A percentile compares a stretch with the other conserved stretches of the same genome.
phyloP scores from a whole-genome alignment of 106 monocot genomes.

The Acanthochlamys bracteata region DNA sequence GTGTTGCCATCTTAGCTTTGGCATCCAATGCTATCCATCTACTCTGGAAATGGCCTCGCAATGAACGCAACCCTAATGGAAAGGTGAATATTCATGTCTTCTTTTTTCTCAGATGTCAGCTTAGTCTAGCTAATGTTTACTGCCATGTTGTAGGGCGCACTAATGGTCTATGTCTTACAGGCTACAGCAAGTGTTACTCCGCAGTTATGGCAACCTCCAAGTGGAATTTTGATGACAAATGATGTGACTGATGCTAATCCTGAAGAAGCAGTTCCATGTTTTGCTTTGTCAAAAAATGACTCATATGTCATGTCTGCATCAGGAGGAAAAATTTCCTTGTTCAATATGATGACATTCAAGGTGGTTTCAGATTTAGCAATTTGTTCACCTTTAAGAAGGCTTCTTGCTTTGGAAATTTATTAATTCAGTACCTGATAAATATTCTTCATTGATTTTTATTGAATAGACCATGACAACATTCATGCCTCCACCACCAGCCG shows the following conservation, averaged over 20 bases:
- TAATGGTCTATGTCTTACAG: slow-evolving; percentile 7
- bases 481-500: slow-evolving; percentile 68
- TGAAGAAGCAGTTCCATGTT: slow-evolving; percentile 41
- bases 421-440: no score
- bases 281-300: slow-evolving; percentile 74
- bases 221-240: slow-evolving; percentile 51
- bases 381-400: neutral
- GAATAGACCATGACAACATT: slow-evolving; percentile 66
- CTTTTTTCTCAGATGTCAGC: neutral
- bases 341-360: slow-evolving; percentile 80
- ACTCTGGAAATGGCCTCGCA: slow-evolving; percentile 46
- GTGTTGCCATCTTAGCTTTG: slow-evolving; percentile 36
- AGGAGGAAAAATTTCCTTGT: slow-evolving; percentile 65
- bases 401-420: no score
- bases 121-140: no score
- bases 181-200: slow-evolving; percentile 34
- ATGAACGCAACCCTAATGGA: slow-evolving; percentile 33
- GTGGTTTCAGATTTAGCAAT: neutral
- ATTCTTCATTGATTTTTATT: no score
- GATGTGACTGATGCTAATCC: slow-evolving; percentile 30
- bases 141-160: neutral
- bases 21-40: slow-evolving; percentile 47
- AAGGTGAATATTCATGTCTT: slow-evolving; percentile 18
- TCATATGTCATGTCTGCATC: slow-evolving; percentile 79
- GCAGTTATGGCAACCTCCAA: slow-evolving; percentile 52